These are phyloP conservation scores for Davidsoniella australis DNA, from an alignment of 2,329 filamentous ascomycete genomes.

Conservation along the genomic window DNA sequence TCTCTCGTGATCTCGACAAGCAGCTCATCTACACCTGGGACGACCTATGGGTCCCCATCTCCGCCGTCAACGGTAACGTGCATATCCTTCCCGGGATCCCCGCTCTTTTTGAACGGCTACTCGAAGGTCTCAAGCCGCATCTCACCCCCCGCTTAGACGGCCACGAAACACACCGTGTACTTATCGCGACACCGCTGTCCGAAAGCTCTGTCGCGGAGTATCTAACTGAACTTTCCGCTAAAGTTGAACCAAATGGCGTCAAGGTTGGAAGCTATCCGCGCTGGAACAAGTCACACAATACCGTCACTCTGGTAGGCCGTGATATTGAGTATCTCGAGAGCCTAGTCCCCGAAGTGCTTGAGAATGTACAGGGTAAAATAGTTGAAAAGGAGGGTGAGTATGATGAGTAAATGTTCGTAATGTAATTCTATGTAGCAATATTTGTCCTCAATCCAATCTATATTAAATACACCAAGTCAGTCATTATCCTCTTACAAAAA, in stretches of 20 bases:
- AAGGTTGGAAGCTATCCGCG: slow-evolving; percentile 93
- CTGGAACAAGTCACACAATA: slow-evolving; percentile 77
- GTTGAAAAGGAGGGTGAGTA: slow-evolving; percentile 57
- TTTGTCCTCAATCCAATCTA: too few species aligned
- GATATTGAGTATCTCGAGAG: slow-evolving; percentile 64
- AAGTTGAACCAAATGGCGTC: slow-evolving; percentile 57
- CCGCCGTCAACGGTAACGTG: slow-evolving; percentile 79
- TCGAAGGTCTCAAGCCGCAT: slow-evolving; percentile 58
- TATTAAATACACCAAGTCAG: too few species aligned
- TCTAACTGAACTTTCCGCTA: slow-evolving; percentile 59
- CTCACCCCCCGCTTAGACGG: slow-evolving; percentile 57
- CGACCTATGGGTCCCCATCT: slow-evolving; percentile 79
- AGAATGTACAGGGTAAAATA: slow-evolving; percentile 55
- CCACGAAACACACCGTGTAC: slow-evolving; percentile 54
- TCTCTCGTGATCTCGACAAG: slow-evolving; percentile 41
- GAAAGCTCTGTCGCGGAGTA: slow-evolving; percentile 77
- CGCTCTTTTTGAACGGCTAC: slow-evolving; percentile 57
- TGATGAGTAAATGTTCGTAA: slow-evolving; percentile 25
- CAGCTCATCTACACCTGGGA: slow-evolving; percentile 68
- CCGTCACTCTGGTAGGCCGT: slow-evolving; percentile 70
- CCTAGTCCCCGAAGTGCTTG: slow-evolving; percentile 47
- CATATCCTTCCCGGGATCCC: slow-evolving; percentile 89
- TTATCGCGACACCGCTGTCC: slow-evolving; percentile 73
- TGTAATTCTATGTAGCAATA: too few species aligned
- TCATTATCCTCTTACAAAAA: too few species aligned